These are phyloP conservation scores for Candida insectorum DNA, from an alignment of 805 yeast genomes.

Conservation along the genomic window DNA sequence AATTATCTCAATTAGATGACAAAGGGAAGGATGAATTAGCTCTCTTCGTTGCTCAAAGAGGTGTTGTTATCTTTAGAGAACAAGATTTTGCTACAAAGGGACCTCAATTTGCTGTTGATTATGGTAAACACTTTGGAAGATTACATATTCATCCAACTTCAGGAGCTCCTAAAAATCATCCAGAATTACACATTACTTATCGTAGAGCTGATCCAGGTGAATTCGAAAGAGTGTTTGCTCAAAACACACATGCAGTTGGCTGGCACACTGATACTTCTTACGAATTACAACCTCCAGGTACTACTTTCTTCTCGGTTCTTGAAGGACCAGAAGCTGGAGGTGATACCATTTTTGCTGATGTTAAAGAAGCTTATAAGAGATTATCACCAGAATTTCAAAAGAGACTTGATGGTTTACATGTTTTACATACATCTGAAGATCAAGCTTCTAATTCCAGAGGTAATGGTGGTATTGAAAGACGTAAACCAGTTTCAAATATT, in stretches of 20 bases:
- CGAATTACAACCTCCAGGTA: slow-evolving; percentile 70
- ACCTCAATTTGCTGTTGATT: slow-evolving; percentile 47
- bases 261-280: slow-evolving; percentile 80
- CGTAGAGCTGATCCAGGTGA: slow-evolving; percentile 44
- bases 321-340: slow-evolving; percentile 65
- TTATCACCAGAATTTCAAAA: slow-evolving; percentile 63
- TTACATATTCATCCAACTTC: slow-evolving; percentile 73
- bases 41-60: slow-evolving; percentile 62
- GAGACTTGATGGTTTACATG: slow-evolving; percentile 59
- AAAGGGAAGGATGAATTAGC: slow-evolving; percentile 69
- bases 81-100: slow-evolving; percentile 60
- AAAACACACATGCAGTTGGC: slow-evolving; percentile 34
- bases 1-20: slow-evolving; percentile 50
- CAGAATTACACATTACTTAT: slow-evolving; percentile 62
- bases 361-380: slow-evolving; percentile 66
- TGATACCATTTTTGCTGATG: slow-evolving; percentile 75
- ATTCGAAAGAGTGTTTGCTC: slow-evolving; percentile 30
- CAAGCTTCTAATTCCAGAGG: slow-evolving; percentile 59
- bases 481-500: slow-evolving; percentile 61
- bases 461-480: slow-evolving; percentile 63
- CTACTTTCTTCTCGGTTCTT: slow-evolving; percentile 62
- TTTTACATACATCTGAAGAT: slow-evolving; percentile 64
- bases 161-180: slow-evolving; percentile 63
- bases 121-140: slow-evolving; percentile 65
- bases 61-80: slow-evolving; percentile 63